Evolutionary conservation across 164 flowering plant genomes (phyloP), one percentile per base, ranked within the genome.

Genomic region (Chloranthus sessilifolius): DNA sequence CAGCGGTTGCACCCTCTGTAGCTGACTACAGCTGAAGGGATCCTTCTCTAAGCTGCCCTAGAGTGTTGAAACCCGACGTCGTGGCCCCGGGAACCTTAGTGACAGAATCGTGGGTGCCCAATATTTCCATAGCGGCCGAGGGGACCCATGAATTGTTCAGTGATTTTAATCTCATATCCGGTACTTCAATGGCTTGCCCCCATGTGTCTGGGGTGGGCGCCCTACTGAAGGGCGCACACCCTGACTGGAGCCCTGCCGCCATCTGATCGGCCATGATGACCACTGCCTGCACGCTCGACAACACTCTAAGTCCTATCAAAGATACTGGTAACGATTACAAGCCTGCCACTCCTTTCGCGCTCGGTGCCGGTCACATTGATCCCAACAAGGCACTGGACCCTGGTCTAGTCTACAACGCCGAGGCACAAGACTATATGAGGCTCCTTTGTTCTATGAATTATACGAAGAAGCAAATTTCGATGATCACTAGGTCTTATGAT

Each of bases 371-470:
- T 37, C 52, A 47, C 19, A 27, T 47, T 19, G 12, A 30, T 15
- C 52, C 52, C 22, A 75, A 74, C 70, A 70, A 62, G 57, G 95
- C 95, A 1, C 17, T 80, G 2, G 72, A 80, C 58, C 95, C 90
- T 0, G 90, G 88, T 0, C 75, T 83, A 1, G 16, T 65, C 19
- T 65, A 59, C 17, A 56, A 59, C 46, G 28, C 43, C 31, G 54
- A 36, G 19, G 28, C 31, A 25, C 50, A 64, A 29, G 60, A 48
- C 24, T 53, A 52, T 17, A 34, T 68, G 5, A 21, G 65, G 7
- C 52, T 58, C 52, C 37, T 58, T 0, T 65, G 66, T 16, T 28
- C 60, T 22, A 50, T 62, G 5, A 41, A 50, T 1, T 68, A 65
- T 51, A 52, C 23, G 15, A 38, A 42, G 5, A 53, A 22, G 23